A percentile compares a stretch with the other conserved stretches of the same genome.
These are phyloP conservation scores for Yamadazyma takamatsuzukensis DNA, from an alignment of 805 yeast species.

Conservation along the genomic window DNA sequence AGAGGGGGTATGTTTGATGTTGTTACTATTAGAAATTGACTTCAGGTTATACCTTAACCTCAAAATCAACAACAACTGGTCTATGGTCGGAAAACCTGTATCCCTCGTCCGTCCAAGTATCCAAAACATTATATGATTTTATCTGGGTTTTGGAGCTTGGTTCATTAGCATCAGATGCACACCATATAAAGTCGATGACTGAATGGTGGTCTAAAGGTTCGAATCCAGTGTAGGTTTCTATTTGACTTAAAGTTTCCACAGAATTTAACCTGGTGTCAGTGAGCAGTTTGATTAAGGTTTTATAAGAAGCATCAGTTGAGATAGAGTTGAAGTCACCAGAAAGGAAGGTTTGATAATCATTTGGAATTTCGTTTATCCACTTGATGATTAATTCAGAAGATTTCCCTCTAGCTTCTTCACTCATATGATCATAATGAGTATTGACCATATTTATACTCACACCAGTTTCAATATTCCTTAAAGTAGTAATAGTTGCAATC, in stretches of 20 bases:
- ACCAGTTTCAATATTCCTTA: constrained; percentile 16
- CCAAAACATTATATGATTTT: constrained; percentile 26
- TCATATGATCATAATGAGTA: constrained; percentile 50
- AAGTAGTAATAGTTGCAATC: constrained; percentile 34
- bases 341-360: constrained; percentile 38
- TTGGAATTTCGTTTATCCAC: constrained; percentile 29
- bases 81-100: constrained; percentile 45
- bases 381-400: constrained; percentile 43
- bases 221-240: constrained; percentile 42
- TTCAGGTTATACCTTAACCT: background rate
- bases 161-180: constrained; percentile 23
- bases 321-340: constrained; percentile 56
- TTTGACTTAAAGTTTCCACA: constrained; percentile 14
- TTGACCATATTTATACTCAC: constrained; percentile 32
- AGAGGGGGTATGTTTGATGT: no score
- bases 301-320: constrained; percentile 16
- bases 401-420: constrained; percentile 42
- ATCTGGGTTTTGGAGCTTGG: constrained; percentile 14
- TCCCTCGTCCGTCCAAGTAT: constrained; percentile 30
- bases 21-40: no score
- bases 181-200: constrained; percentile 38
- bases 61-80: constrained; percentile 26
- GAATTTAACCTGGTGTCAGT: constrained; percentile 28
- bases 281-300: constrained; percentile 25
- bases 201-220: constrained; percentile 15